Conservation (phyloP, 139 green algal genomes). For the Micractinium conductrix region DNA sequence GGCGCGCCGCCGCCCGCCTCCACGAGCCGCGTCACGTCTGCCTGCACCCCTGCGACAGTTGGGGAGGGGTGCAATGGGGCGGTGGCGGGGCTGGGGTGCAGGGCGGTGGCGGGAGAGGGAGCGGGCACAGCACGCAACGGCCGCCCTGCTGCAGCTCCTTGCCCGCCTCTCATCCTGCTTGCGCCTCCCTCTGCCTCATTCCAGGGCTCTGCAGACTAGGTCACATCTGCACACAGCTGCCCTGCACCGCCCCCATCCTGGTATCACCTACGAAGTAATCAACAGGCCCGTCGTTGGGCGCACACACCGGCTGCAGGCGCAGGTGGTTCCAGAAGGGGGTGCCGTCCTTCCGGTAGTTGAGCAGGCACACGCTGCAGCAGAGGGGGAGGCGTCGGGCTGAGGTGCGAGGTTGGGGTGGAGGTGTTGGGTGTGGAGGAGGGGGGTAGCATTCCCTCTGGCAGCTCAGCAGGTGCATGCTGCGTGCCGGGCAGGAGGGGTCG, state of each 20-base stretch:
- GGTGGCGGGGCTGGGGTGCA: background rate
- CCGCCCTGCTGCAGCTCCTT: too few species aligned
- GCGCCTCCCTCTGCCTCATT: too few species aligned
- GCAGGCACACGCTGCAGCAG: slow-evolving; percentile 50
- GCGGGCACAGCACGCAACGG: too few species aligned
- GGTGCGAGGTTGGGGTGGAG: background rate
- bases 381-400: background rate
- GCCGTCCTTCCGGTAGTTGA: slow-evolving; percentile 71
- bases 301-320: slow-evolving; percentile 39
- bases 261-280: slow-evolving; percentile 69
- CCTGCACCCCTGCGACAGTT: slow-evolving; percentile 76
- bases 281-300: slow-evolving; percentile 47
- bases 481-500: too few species aligned
- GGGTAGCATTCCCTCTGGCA: too few species aligned
- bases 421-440: too few species aligned
- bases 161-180: too few species aligned
- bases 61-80: too few species aligned
- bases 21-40: slow-evolving; percentile 64
- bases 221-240: background rate
- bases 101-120: background rate
- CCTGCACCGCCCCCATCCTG: background rate
- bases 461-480: too few species aligned
- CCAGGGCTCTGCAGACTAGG: too few species aligned
- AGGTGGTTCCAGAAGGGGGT: slow-evolving; percentile 60
- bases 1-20: slow-evolving; percentile 11